Evolutionary conservation across 1,139 yeast genomes (phyloP).

Genomic region (Geotrichum macrosporum): DNA sequence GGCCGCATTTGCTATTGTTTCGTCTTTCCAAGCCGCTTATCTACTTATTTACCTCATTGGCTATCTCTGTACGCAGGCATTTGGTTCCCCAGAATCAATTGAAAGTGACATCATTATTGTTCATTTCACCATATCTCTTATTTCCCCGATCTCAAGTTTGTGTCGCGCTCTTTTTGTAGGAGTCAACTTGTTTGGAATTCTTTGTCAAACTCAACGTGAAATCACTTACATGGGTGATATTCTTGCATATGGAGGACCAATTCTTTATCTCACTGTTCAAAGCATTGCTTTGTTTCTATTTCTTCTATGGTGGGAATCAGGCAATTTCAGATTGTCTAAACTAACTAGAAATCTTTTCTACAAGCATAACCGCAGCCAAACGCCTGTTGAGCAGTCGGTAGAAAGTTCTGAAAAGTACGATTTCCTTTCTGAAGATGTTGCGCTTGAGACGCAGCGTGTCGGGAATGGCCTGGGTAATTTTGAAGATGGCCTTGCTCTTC

Average conservation of each 20-base stretch:
- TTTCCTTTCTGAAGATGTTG: constrained; percentile 20
- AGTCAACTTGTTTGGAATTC: constrained; percentile 37
- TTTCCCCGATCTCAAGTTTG: constrained; percentile 35
- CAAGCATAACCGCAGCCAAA: not conserved
- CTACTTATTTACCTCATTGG: constrained; percentile 37
- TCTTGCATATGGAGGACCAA: constrained; percentile 38
- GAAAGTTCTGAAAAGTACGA: constrained; percentile 14
- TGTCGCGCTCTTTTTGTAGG: constrained; percentile 35
- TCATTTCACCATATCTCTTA: constrained; percentile 33
- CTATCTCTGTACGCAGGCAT: constrained; percentile 34
- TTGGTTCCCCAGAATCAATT: constrained; percentile 32
- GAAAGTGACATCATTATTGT: constrained; percentile 28
- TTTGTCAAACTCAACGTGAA: constrained; percentile 29
- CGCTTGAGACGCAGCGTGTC: constrained; percentile 23
- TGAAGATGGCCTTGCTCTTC: constrained; percentile 33
- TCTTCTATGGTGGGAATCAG: constrained; percentile 39
- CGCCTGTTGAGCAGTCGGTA: not conserved
- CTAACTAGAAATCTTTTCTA: not conserved
- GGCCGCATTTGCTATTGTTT: constrained; percentile 40
- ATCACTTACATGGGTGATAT: constrained; percentile 34
- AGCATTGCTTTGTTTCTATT: constrained; percentile 27
- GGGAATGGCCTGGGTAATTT: constrained; percentile 22
- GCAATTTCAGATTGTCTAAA: constrained; percentile 21
- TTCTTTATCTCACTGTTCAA: constrained; percentile 36
- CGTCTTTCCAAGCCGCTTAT: constrained; percentile 36